phyloP scores from a whole-genome alignment of 305 asterid species.

The Stenogyne calaminthoides region DNA sequence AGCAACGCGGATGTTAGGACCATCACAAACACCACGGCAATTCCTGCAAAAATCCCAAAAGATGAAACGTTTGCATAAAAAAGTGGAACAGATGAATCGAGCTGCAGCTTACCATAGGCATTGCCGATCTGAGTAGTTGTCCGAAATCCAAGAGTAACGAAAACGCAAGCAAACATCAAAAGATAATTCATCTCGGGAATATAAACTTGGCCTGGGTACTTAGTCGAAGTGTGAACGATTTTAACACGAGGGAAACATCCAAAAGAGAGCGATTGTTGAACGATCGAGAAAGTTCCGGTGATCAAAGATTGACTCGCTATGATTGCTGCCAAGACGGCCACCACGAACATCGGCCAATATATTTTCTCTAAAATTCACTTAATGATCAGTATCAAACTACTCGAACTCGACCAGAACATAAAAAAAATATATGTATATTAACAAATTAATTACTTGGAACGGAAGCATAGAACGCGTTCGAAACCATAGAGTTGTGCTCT shows the following conservation, averaged over 20 bases:
- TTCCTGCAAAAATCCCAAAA: no score
- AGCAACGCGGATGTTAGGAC: constrained; percentile 51
- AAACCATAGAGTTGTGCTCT: constrained; percentile 32
- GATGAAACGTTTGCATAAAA: no score
- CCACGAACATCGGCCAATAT: constrained; percentile 81
- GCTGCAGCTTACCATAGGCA: constrained; percentile 93
- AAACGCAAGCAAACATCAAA: constrained; percentile 65
- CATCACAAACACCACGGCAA: no score
- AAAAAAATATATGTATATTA: background rate
- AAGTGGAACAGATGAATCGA: no score
- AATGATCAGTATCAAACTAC: background rate
- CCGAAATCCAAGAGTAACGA: constrained; percentile 52
- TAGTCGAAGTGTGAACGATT: constrained; percentile 66
- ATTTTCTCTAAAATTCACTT: constrained; percentile 33
- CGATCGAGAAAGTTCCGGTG: constrained; percentile 63
- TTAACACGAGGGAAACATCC: no score
- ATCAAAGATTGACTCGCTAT: constrained; percentile 83
- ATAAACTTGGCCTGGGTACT: constrained; percentile 67
- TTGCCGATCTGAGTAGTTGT: constrained; percentile 55
- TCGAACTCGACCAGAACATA: no score
- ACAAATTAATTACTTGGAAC: constrained; percentile 45
- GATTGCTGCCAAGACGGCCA: constrained; percentile 60
- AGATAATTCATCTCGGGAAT: constrained; percentile 67
- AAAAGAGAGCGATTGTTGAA: constrained; percentile 66
- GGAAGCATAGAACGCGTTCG: constrained; percentile 50